These are phyloP conservation scores for Sclerotiophoma versabilis DNA, from an alignment of 2,329 filamentous ascomycete genomes.

Conservation along the genomic window DNA sequence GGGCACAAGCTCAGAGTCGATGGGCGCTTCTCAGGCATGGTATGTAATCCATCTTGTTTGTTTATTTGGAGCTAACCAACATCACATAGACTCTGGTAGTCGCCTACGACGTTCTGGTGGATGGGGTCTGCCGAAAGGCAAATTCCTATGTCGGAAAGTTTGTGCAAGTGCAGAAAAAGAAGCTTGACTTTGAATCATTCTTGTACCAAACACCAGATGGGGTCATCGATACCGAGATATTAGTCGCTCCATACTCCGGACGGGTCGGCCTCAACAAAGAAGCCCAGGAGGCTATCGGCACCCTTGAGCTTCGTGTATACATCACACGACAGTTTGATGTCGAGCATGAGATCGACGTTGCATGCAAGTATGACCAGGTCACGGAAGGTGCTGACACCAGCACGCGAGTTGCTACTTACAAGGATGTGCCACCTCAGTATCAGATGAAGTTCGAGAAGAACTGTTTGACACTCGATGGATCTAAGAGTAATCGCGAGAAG, in stretches of 20 bases:
- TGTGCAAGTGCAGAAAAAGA: conserved; percentile 27
- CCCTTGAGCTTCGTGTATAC: conserved; percentile 43
- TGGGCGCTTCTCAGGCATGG: conserved; percentile 43
- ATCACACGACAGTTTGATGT: conserved; percentile 31
- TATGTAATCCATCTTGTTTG: conserved; percentile 13
- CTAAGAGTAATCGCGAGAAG: conserved; percentile 9
- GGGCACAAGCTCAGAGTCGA: conserved; percentile 43
- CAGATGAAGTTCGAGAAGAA: conserved; percentile 33
- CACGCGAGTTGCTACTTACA: conserved; percentile 16
- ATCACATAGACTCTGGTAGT: conserved; percentile 28
- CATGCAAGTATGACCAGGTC: conserved; percentile 20
- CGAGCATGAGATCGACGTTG: conserved; percentile 17
- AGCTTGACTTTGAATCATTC: conserved; percentile 28
- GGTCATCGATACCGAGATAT: conserved; percentile 88
- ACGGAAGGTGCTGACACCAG: background rate
- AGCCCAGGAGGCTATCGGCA: conserved; percentile 32
- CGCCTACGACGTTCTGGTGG: conserved; percentile 47
- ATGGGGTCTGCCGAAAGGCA: conserved; percentile 45
- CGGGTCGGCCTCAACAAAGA: conserved; percentile 11
- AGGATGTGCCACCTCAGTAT: conserved; percentile 28
- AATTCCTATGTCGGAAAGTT: conserved; percentile 12
- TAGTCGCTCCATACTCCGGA: conserved; percentile 81
- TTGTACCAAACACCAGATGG: conserved; percentile 23
- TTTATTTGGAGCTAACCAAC: background rate
- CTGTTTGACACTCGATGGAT: conserved; percentile 17